phyloP scores from a whole-genome alignment of 2,329 filamentous ascomycete species.

The Mollisiaceae sp. region DNA sequence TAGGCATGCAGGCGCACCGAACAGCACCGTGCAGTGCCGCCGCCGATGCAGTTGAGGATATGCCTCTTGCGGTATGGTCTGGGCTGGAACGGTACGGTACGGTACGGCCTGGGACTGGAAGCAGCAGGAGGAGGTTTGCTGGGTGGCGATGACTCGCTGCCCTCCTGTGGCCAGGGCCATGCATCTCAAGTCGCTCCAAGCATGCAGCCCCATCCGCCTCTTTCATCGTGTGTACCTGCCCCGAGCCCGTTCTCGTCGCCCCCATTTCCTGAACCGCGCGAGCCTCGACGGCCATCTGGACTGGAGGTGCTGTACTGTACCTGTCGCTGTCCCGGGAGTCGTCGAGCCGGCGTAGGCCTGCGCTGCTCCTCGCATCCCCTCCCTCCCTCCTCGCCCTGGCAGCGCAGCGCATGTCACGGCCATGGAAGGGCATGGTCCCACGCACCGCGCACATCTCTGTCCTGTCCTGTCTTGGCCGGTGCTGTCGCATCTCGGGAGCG shows the following conservation, averaged over 20 bases:
- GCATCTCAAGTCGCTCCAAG: background rate
- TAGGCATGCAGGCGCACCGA: background rate
- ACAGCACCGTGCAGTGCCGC: background rate
- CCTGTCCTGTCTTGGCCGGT: too few species aligned
- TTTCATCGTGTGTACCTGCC: background rate
- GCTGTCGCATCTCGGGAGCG: background rate
- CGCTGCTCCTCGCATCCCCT: background rate
- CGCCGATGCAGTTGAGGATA: background rate
- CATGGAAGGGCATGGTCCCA: too few species aligned
- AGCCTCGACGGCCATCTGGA: background rate
- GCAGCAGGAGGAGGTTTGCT: background rate
- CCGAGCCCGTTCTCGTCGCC: too few species aligned
- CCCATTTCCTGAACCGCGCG: background rate
- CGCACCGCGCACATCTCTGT: too few species aligned
- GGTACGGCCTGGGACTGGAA: too few species aligned
- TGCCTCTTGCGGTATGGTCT: slow-evolving; percentile 2
- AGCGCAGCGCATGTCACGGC: too few species aligned
- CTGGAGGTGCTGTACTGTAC: background rate
- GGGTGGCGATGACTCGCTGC: background rate
- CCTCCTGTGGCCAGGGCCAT: background rate
- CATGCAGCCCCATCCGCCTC: background rate
- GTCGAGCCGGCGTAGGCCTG: background rate
- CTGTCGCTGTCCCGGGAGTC: background rate
- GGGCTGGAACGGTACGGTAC: too few species aligned
- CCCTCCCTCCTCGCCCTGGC: background rate